Base-by-base conservation (phyloP, 129 eudicot species). In the Apium graveolens region DNA sequence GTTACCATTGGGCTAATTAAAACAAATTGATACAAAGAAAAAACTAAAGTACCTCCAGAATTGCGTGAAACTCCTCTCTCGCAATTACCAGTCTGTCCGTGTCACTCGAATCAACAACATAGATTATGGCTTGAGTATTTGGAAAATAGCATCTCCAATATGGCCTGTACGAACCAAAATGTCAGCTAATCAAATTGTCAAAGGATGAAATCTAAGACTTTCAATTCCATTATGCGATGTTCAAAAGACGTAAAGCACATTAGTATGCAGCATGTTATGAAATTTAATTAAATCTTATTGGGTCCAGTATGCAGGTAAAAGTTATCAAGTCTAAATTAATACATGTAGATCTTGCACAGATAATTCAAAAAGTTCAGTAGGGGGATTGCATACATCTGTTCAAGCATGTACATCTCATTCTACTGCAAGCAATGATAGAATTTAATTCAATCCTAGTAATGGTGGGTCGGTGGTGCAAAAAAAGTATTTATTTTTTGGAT, bases 111-210 rank as follows among this genome's bases (percentile, higher is more conserved):
- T 96, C 99, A 62, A 96, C 99, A 82, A 96, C 99, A 80, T 96
- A 96, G 78, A 96, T 96, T 42, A 96, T 92, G 72, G 99, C 99
- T 84, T 92, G 99, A 46, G 99, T 96, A 85, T 96, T 96, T 76
- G 99, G 99, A 66, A 92, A 96, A 80, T 96, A 96, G 86, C 99
- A 96, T 83, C 99, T 92, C 99, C 99, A 96, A 72, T 96, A 96
- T 32, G 99, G 99, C 91, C 99, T 96, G 77, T 35, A 70, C 73
- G 48, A 81, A 70, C 75, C 70, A 80, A 79, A 38, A 77, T 45
- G 69, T 84, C 80, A 79, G 76, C 70, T 17, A 24, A 80, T 77
- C 51, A 77, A 79, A 68, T 69, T 43, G 32, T 82, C 39, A 73
- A 29, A 65, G 31, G 73, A 68, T 79, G 66, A n/a, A 78, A 78